A percentile compares a stretch with the other conserved stretches of the same genome.
Evolutionary conservation across 495 filamentous ascomycete species (phyloP).

Genomic region (Staphylotrichum longicolle): DNA sequence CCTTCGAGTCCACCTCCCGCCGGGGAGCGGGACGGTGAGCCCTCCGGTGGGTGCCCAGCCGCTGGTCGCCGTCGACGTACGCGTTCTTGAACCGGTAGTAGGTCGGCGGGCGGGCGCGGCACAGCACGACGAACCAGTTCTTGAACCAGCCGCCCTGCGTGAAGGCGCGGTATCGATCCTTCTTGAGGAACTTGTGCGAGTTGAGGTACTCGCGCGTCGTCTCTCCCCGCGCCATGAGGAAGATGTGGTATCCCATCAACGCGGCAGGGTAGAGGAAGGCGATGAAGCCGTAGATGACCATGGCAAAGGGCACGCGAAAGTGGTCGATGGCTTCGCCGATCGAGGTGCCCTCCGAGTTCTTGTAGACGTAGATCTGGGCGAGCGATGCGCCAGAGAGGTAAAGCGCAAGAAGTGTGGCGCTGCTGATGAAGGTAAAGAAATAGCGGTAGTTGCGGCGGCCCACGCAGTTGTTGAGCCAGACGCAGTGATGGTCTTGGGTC

Average conservation of each 20-base stretch:
- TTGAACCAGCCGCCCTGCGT: conserved; percentile 70
- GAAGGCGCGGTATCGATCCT: conserved; percentile 88
- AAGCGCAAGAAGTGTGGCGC: conserved; percentile 69
- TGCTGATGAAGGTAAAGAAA: conserved; percentile 85
- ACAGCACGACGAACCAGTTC: conserved; percentile 81
- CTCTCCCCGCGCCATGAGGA: conserved; percentile 83
- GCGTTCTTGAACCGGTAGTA: conserved; percentile 82
- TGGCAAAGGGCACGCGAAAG: conserved; percentile 79
- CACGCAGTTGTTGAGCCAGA: conserved; percentile 99
- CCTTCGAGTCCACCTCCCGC: conserved; percentile 25
- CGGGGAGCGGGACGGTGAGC: not conserved
- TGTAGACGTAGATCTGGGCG: conserved; percentile 75
- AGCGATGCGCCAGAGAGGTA: conserved; percentile 74
- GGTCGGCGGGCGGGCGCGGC: conserved; percentile 79
- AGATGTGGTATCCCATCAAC: conserved; percentile 82
- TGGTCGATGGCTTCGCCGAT: conserved; percentile 65
- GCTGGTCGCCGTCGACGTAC: conserved; percentile 80
- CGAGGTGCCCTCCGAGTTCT: conserved; percentile 53
- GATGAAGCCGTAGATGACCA: conserved; percentile 79
- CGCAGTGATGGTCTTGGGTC: conserved; percentile 97
- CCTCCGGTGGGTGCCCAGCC: conserved; percentile 52
- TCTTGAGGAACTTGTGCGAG: conserved; percentile 87
- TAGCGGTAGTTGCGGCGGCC: conserved; percentile 97
- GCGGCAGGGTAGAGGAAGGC: conserved; percentile 78
- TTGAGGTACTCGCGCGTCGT: conserved; percentile 96